A percentile compares a stretch with the other conserved stretches of the same genome.
Evolutionary conservation across 2,329 filamentous ascomycete genomes (phyloP).

Genomic region (Leptographium galeiforme): DNA sequence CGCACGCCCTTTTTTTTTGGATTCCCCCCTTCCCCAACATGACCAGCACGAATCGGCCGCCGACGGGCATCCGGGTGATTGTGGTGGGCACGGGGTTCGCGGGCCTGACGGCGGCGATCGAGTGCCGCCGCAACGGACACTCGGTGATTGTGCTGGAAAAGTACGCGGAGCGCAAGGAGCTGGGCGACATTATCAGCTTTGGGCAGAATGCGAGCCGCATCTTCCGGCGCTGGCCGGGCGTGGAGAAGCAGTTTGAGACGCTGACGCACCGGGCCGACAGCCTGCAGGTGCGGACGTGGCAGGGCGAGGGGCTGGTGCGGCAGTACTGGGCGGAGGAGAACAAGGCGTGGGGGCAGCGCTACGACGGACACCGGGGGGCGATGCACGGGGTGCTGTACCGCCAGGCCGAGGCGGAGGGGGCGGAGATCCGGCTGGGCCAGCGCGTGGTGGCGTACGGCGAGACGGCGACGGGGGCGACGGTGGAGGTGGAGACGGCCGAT

Average conservation of each 20-base stretch:
- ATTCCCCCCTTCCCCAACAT: too few species aligned
- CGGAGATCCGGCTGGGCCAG: conserved; percentile 36
- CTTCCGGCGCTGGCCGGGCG: conserved; percentile 29
- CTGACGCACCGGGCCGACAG: conserved; percentile 32
- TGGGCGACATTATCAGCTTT: conserved; percentile 50
- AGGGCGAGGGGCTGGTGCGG: conserved; percentile 7
- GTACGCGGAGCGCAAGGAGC: conserved; percentile 39
- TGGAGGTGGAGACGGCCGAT: conserved; percentile 35
- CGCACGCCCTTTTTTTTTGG: too few species aligned
- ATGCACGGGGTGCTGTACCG: conserved; percentile 36
- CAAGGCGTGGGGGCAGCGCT: conserved; percentile 27
- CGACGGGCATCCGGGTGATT: conserved; percentile 31
- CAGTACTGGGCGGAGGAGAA: conserved; percentile 10
- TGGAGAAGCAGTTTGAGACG: conserved; percentile 32
- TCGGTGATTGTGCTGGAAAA: conserved; percentile 34
- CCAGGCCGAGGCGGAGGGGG: conserved; percentile 34
- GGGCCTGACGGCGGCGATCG: conserved; percentile 46
- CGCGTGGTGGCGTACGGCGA: conserved; percentile 37
- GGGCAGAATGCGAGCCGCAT: conserved; percentile 47
- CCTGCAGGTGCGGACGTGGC: conserved; percentile 8
- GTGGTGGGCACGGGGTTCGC: conserved; percentile 45
- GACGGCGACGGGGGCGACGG: conserved; percentile 30
- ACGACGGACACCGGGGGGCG: conserved; percentile 41
- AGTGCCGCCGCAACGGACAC: conserved; percentile 47
- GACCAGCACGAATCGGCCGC: not conserved